Conservation (phyloP, 2,329 filamentous ascomycete species). For the Trichoderma oligosporum region DNA sequence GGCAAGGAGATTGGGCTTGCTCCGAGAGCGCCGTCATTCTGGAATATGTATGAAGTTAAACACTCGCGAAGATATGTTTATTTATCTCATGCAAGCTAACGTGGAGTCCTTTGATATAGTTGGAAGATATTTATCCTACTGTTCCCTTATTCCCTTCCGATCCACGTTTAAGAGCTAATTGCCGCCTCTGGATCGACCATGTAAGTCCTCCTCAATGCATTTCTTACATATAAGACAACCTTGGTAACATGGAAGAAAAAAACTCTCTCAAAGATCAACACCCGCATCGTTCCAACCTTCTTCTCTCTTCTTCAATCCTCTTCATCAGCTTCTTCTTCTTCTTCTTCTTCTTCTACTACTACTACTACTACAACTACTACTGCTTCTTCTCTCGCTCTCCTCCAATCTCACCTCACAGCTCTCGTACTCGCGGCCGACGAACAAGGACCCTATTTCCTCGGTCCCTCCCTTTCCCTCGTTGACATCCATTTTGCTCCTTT, state of each 20-base stretch:
- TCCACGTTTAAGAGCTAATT: slow-evolving; percentile 66
- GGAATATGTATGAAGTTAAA: slow-evolving; percentile 64
- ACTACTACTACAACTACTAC: slow-evolving; percentile 28
- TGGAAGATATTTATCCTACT: slow-evolving; percentile 67
- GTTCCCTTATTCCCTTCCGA: slow-evolving; percentile 60
- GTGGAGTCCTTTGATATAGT: slow-evolving; percentile 31
- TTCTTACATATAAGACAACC: background rate
- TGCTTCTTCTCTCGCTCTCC: slow-evolving; percentile 44
- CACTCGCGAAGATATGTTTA: too few species aligned
- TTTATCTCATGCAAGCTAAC: slow-evolving; percentile 48
- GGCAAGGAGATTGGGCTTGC: slow-evolving; percentile 76
- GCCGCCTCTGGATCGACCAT: slow-evolving; percentile 77
- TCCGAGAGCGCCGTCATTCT: slow-evolving; percentile 78
- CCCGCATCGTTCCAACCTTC: slow-evolving; percentile 71
- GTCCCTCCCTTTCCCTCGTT: slow-evolving; percentile 54
- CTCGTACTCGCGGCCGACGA: slow-evolving; percentile 46
- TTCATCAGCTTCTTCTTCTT: background rate
- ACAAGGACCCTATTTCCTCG: slow-evolving; percentile 66
- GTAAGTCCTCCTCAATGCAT: slow-evolving; percentile 41
- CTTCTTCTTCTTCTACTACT: slow-evolving; percentile 50
- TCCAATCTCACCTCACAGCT: slow-evolving; percentile 60
- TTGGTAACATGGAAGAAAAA: background rate
- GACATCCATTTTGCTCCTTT: slow-evolving; percentile 75
- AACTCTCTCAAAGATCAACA: slow-evolving; percentile 62
- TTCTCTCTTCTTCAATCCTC: slow-evolving; percentile 66